Evolutionary conservation across 495 filamentous ascomycete genomes (phyloP).

Genomic region (Hypoxylon fragiforme): DNA sequence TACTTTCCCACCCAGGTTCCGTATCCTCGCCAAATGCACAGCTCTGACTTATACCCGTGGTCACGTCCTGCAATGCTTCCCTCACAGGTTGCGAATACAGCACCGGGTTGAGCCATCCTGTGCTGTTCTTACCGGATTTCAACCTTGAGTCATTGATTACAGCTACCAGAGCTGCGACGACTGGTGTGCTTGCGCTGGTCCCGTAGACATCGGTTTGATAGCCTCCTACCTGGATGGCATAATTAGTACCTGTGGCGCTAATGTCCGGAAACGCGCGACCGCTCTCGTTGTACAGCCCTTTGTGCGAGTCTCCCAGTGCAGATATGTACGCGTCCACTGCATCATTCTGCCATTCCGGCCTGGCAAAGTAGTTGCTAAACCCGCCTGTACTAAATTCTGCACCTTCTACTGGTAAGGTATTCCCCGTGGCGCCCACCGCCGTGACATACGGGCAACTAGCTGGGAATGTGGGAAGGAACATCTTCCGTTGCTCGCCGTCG

Average conservation of each 20-base stretch:
- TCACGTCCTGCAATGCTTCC: constrained; percentile 39
- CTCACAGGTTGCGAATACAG: constrained; percentile 39
- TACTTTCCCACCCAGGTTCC: constrained; percentile 41
- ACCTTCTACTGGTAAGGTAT: constrained; percentile 60
- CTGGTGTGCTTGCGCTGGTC: constrained; percentile 47
- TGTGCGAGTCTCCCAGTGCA: constrained; percentile 48
- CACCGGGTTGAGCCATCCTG: constrained; percentile 46
- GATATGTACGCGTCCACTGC: constrained; percentile 60
- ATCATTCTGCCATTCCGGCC: constrained; percentile 65
- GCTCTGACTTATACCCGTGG: constrained; percentile 37
- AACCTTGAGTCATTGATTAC: constrained; percentile 46
- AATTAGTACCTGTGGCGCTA: constrained; percentile 44
- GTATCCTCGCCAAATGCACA: constrained; percentile 37
- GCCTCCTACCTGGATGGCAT: constrained; percentile 42
- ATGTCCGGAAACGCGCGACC: constrained; percentile 80
- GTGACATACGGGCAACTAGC: constrained; percentile 83
- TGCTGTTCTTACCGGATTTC: constrained; percentile 41
- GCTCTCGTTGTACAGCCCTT: constrained; percentile 55
- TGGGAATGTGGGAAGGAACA: constrained; percentile 71
- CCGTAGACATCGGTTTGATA: constrained; percentile 40
- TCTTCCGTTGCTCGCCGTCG: constrained; percentile 62
- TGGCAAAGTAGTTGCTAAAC: constrained; percentile 69
- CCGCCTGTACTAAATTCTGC: constrained; percentile 66
- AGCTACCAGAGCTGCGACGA: constrained; percentile 46
- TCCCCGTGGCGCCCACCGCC: constrained; percentile 70